Evolutionary conservation across 1,284 basidiomycete species (phyloP), one percentile per base, ranked within the genome.

Genomic region (Rhodotorula mucilaginosa): DNA sequence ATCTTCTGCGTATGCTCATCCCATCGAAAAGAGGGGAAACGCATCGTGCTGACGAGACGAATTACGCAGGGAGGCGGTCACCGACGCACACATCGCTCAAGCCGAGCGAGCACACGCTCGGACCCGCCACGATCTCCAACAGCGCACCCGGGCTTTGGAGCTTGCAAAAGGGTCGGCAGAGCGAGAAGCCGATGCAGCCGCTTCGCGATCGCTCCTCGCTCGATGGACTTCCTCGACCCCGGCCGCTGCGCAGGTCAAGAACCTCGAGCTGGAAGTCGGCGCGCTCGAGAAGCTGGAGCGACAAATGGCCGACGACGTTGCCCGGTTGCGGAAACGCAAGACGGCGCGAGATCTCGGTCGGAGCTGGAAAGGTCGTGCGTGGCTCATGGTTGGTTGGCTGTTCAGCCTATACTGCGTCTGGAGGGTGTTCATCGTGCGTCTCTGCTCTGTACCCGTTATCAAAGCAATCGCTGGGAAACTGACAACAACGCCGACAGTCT

Each of bases 331-430:
- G 48, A 70, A 73, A 31, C 69, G 80, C 23, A 80, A 82, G 67
- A 74, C 78, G 57, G 77, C 80, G 69, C 62, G 77, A 21, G 78
- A 81, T 61, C 76, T 81, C 65, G 75, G 78, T 4, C 63, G 77
- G n/a, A 82, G 81, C 8, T 65, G 79, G 39, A 70, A 74, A 12
- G 82, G 82, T 19, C 75, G 79, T 26, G 18, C 80, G 6, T 74
- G 80, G 73, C 77, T 81, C 29, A 66, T 78, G 5, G 60, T 79
- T 13, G 80, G 80, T 3, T 81, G 81, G 78, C 63, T 78, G 0
- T 80, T 83, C 70, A 80, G 80, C 44, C 72, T 79, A 7, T 83
- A 83, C 73, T 83, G 82, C 61, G 78, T 80, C 2, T 80, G 76
- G 71, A 68, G 79, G 47, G 75, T 80, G 3, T 78, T 77, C 46